A percentile compares a stretch with the other conserved stretches of the same genome.
Conservation (phyloP, 1,284 basidiomycete species). For the Fomitopsis betulina region DNA sequence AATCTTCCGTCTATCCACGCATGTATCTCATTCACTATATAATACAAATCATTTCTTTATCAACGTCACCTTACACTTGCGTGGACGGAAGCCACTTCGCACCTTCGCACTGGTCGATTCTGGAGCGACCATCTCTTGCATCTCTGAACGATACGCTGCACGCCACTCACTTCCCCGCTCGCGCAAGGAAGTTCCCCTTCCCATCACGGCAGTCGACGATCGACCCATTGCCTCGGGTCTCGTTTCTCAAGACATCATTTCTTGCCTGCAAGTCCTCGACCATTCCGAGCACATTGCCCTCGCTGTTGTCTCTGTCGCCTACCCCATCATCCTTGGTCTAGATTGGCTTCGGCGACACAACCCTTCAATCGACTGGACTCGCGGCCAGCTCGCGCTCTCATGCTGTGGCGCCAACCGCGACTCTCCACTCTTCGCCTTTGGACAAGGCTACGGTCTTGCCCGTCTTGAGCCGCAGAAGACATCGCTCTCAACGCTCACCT, state of each 20-base stretch:
- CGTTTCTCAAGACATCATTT: constrained; percentile 30
- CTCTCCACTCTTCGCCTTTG: too few relatives aligned
- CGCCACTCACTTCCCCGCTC: constrained; percentile 26
- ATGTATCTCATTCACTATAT: constrained; percentile 1
- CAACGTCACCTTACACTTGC: constrained; percentile 27
- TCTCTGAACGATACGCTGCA: constrained; percentile 28
- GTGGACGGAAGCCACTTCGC: constrained; percentile 22
- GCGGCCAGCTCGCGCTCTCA: too few relatives aligned
- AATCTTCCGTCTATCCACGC: constrained; percentile 10
- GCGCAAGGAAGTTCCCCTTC: constrained; percentile 23
- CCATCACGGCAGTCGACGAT: too few relatives aligned
- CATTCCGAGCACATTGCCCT: constrained; percentile 20
- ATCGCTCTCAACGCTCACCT: background rate
- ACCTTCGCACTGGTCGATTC: constrained; percentile 32
- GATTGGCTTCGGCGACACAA: too few relatives aligned
- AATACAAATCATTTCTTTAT: constrained; percentile 32
- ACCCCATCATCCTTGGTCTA: too few relatives aligned
- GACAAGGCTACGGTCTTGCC: too few relatives aligned
- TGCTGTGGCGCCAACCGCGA: too few relatives aligned
- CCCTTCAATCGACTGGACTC: too few relatives aligned
- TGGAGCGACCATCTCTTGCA: constrained; percentile 31
- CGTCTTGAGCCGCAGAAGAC: too few relatives aligned
- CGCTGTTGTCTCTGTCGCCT: constrained; percentile 18
- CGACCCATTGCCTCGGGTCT: constrained; percentile 32
- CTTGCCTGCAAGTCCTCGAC: constrained; percentile 18